Evolutionary conservation across 2,329 filamentous ascomycete genomes (phyloP), one percentile per base, ranked within the genome.

Genomic region (Emergomyces africanus): DNA sequence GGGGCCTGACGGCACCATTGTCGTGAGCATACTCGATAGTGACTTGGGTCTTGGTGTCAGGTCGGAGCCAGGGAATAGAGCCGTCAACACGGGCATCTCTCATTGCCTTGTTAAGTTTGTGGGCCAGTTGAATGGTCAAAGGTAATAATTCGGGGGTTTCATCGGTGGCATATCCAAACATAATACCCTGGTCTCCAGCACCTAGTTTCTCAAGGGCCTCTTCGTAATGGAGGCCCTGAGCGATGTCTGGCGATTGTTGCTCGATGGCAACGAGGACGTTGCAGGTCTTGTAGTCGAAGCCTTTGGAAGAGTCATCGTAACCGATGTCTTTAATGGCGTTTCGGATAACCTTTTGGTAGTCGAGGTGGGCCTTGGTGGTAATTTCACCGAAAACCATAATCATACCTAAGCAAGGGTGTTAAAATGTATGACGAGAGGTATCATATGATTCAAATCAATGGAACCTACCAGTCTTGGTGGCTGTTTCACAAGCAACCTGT

Each of bases 201-300:
- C 94, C 94, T 66, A 99, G 87, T 80, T 95, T 87, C 85, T 99
- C 94, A 55, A 99, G 87, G 67, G 90, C 90, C 82, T 96, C 84
- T 67, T 99, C 94, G 77, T 95, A 95, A 83, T 97, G 90, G 60
- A 99, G 89, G 83, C 94, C 94, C 81, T 97, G 94, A 69, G 94
- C 94, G 72, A 99, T 99, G 78, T 99, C 94, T 71, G 92, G 89
- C 62, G 92, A 97, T 81, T 99, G 94, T 81, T 99, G 85, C 86
- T 99, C 94, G 77, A 99, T 96, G 79, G 92, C 94, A 70, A 97
- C 91, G 69, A 97, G 86, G 72, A 99, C 84, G 82, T 96, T 97
- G 82, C 88, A 92, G 68, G 94, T 99, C 87, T 97, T 97, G 90
- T 96, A 96, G 82, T 99, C 94, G 79, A 99, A 99, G 64, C 94